phyloP scores from a whole-genome alignment of 306 rosid genomes.

The Pueraria montana region DNA sequence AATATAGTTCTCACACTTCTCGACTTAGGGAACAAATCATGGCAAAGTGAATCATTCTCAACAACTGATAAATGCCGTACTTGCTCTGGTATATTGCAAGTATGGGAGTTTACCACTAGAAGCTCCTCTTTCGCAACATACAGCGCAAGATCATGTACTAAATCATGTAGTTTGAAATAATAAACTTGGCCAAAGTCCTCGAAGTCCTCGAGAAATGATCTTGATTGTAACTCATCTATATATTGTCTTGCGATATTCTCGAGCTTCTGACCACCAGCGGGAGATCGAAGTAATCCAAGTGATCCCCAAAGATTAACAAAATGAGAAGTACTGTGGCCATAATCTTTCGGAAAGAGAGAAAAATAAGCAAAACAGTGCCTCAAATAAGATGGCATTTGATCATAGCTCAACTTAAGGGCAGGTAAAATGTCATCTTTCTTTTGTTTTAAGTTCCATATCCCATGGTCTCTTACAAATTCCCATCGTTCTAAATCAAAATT shows the following conservation, averaged over 20 bases:
- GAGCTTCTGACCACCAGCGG: background rate
- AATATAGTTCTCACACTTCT: background rate
- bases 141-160: slow-evolving; percentile 24
- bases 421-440: too few species aligned
- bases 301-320: background rate
- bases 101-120: background rate
- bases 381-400: too few species aligned
- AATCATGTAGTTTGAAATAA: too few species aligned
- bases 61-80: slow-evolving; percentile 17
- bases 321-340: background rate
- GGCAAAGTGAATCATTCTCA: background rate
- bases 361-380: too few species aligned
- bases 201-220: too few species aligned
- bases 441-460: too few species aligned
- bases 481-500: too few species aligned
- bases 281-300: background rate
- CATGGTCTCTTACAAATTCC: too few species aligned
- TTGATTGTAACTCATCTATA: background rate
- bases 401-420: too few species aligned
- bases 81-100: background rate
- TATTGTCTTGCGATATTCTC: background rate
- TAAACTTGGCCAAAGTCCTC: too few species aligned
- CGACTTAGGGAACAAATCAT: background rate
- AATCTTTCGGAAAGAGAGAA: too few species aligned
- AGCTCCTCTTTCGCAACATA: slow-evolving; percentile 12